Evolutionary conservation across 192 early-diverging fungal genomes (phyloP).

Genomic region (Backusella australiensis): DNA sequence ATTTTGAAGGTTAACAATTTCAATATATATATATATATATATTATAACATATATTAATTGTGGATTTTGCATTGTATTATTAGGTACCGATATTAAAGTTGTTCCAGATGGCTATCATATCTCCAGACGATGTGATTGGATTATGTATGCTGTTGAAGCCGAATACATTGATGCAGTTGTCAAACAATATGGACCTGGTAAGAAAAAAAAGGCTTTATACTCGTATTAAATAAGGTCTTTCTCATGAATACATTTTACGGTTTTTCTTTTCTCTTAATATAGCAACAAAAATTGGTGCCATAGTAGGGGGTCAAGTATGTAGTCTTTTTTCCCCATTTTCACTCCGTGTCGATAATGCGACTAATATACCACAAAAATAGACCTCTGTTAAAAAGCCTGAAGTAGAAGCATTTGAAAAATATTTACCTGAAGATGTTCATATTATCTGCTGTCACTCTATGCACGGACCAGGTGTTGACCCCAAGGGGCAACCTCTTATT

Average conservation of each 20-base stretch:
- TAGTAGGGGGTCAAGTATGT: slow-evolving; percentile 79
- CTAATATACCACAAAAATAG: slow-evolving; percentile 22
- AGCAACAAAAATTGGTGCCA: slow-evolving; percentile 84
- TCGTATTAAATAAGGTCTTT: neutral
- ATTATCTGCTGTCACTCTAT: slow-evolving; percentile 94
- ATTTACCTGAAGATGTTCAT: slow-evolving; percentile 85
- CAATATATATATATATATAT: no score
- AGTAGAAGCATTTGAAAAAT: slow-evolving; percentile 83
- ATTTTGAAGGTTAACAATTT: slow-evolving; percentile 46
- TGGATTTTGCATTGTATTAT: neutral
- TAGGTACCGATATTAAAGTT: slow-evolving; percentile 58
- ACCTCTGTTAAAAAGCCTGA: slow-evolving; percentile 96
- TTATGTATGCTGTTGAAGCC: slow-evolving; percentile 95
- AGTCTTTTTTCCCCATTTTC: neutral
- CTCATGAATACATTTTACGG: neutral
- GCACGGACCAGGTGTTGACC: slow-evolving; percentile 88
- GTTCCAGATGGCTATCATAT: slow-evolving; percentile 81
- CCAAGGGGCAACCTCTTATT: slow-evolving; percentile 79
- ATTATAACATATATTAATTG: neutral
- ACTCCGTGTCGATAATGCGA: neutral
- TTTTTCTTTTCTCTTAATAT: neutral
- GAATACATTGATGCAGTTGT: slow-evolving; percentile 83
- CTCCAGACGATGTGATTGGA: slow-evolving; percentile 81
- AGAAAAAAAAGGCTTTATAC: neutral
- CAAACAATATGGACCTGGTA: slow-evolving; percentile 77